Conservation (phyloP, 2,329 filamentous ascomycete species). For the Ilyonectria sp. region DNA sequence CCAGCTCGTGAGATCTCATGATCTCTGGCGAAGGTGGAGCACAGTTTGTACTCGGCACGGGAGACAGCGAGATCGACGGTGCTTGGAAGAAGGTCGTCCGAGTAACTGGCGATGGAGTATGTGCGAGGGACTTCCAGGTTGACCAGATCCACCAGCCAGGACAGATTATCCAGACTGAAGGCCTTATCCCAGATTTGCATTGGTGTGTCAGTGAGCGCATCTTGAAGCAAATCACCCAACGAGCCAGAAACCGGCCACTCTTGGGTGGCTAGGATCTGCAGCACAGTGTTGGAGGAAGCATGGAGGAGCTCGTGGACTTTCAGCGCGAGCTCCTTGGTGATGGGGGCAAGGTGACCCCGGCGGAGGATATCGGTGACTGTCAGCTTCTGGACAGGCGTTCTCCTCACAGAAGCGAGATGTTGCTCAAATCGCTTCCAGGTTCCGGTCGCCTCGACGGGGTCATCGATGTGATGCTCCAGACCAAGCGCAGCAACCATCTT, state of each 20-base stretch:
- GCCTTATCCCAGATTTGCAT: constrained; percentile 66
- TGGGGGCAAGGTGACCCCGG: constrained; percentile 65
- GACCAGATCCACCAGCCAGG: constrained; percentile 64
- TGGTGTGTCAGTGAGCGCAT: constrained; percentile 63
- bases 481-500: constrained; percentile 68
- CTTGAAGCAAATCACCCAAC: constrained; percentile 65
- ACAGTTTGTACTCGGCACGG: constrained; percentile 65
- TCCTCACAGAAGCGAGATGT: constrained; percentile 60
- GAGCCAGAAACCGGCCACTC: constrained; percentile 68
- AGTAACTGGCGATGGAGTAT: constrained; percentile 67
- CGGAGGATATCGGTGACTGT: constrained; percentile 65
- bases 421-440: constrained; percentile 64
- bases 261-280: constrained; percentile 64
- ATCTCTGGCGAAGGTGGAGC: constrained; percentile 56
- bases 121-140: constrained; percentile 66
- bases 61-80: constrained; percentile 68
- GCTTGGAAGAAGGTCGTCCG: constrained; percentile 65
- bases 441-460: constrained; percentile 55
- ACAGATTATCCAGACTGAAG: constrained; percentile 61
- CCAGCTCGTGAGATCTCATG: constrained; percentile 57
- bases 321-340: constrained; percentile 66
- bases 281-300: constrained; percentile 64
- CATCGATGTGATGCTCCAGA: constrained; percentile 62
- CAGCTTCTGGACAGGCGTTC: constrained; percentile 49
- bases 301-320: constrained; percentile 64